phyloP scores from a whole-genome alignment of 1,284 basidiomycete genomes.

The Hypsizygus ulmarius region DNA sequence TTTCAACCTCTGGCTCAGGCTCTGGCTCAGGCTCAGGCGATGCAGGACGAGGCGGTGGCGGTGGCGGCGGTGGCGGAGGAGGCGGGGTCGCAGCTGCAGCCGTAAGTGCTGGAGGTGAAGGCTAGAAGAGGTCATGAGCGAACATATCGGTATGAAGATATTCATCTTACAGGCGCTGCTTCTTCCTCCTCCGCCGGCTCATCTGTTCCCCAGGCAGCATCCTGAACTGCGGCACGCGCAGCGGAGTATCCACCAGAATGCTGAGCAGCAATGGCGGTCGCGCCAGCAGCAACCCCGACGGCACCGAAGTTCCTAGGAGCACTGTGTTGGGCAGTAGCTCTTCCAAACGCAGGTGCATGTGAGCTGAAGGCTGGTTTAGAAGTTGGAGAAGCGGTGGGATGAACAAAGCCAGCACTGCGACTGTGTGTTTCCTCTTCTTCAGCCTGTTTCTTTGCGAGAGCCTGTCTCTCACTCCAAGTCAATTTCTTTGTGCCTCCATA shows the following conservation, averaged over 20 bases:
- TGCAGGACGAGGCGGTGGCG: conserved; percentile 14
- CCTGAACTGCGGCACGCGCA: conserved; percentile 27
- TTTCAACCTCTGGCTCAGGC: conserved; percentile 43
- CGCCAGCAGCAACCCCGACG: conserved; percentile 32
- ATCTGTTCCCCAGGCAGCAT: conserved; percentile 31
- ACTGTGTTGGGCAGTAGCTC: conserved; percentile 30
- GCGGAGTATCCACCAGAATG: conserved; percentile 20
- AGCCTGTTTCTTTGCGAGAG: conserved; percentile 78
- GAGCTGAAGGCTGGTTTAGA: conserved; percentile 35
- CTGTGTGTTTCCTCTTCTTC: conserved; percentile 80
- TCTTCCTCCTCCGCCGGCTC: conserved; percentile 25
- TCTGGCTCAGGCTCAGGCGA: conserved; percentile 36
- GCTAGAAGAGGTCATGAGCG: conserved; percentile 28
- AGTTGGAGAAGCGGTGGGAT: conserved; percentile 29
- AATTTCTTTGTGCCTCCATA: conserved; percentile 62
- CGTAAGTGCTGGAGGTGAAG: conserved; percentile 24
- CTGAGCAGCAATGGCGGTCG: conserved; percentile 28
- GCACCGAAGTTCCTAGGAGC: conserved; percentile 40
- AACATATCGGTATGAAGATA: background rate
- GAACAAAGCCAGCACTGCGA: conserved; percentile 50
- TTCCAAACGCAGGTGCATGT: conserved; percentile 40
- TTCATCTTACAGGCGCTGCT: conserved; percentile 15
- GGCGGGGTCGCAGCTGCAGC: conserved; percentile 12
- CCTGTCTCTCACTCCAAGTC: conserved; percentile 90
- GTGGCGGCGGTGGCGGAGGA: conserved; percentile 18